Percentiles rank a stretch among this genome's conserved stretches.
Conservation (phyloP, 768 basidiomycete genomes). For the Termitomyces sp. region DNA sequence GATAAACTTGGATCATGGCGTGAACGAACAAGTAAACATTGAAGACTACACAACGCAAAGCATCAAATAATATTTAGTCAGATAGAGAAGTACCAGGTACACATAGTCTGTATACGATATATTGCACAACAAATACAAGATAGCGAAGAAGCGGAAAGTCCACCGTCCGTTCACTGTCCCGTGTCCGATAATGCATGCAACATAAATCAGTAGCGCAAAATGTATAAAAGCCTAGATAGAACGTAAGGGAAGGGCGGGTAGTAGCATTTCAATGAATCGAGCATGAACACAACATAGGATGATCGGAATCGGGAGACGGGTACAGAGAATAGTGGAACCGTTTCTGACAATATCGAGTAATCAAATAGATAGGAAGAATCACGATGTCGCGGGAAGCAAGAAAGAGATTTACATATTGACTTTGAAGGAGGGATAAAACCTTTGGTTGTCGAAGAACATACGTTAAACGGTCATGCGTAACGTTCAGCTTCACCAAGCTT, state of each 20-base stretch:
- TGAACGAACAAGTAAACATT: not conserved
- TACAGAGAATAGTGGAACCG: not conserved
- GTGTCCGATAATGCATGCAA: conserved; percentile 27
- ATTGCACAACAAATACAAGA: conserved; percentile 40
- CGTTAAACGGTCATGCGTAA: conserved; percentile 2
- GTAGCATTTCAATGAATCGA: not conserved
- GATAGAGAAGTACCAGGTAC: not conserved
- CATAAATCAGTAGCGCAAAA: conserved; percentile 8
- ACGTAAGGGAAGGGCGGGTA: not conserved
- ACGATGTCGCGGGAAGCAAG: not conserved
- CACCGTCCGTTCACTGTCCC: conserved; percentile 53
- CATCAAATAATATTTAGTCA: not conserved
- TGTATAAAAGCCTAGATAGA: conserved; percentile 11
- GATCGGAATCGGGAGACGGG: conserved; percentile 10
- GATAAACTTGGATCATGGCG: no score
- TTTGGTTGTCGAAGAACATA: not conserved
- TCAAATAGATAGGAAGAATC: not conserved
- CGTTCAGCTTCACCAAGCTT: not conserved
- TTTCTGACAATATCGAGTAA: not conserved
- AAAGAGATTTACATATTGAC: not conserved
- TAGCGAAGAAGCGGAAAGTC: conserved; percentile 43
- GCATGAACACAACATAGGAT: not conserved
- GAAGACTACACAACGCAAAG: no score
- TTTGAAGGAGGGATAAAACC: not conserved
- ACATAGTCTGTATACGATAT: conserved; percentile 11